phyloP scores from a whole-genome alignment of 805 yeast species.

The Wickerhamomyces silvicola region DNA sequence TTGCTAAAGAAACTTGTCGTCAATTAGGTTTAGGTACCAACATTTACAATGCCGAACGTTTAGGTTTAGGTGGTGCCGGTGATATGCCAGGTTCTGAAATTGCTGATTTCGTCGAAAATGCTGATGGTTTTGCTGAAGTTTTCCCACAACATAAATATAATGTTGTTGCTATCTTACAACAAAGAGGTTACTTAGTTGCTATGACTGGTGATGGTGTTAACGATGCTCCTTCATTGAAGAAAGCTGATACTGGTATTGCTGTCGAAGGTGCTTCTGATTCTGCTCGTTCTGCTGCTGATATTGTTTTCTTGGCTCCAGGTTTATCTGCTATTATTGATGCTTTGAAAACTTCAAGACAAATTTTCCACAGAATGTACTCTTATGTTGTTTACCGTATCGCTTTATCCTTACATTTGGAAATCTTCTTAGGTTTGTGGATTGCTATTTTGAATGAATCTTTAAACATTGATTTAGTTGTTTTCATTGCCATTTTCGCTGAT shows the following conservation, averaged over 20 bases:
- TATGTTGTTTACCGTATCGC: slow-evolving; percentile 98
- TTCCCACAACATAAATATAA: slow-evolving; percentile 97
- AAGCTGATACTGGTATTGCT: slow-evolving; percentile 95
- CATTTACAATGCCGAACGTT: slow-evolving; percentile 94
- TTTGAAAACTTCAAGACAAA: slow-evolving; percentile 90
- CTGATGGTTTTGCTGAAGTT: slow-evolving; percentile 98
- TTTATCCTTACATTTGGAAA: slow-evolving; percentile 87
- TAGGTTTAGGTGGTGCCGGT: slow-evolving; percentile 90
- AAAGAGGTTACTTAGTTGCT: slow-evolving; percentile 95
- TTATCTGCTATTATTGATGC: slow-evolving; percentile 92
- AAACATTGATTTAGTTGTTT: slow-evolving; percentile 87
- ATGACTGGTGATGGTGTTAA: slow-evolving; percentile 99
- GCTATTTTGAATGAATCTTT: slow-evolving; percentile 83
- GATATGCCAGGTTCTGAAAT: slow-evolving; percentile 96
- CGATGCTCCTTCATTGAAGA: slow-evolving; percentile 96
- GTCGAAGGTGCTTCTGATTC: slow-evolving; percentile 98
- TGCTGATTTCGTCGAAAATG: slow-evolving; percentile 95
- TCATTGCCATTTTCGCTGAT: slow-evolving; percentile 96
- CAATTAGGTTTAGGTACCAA: slow-evolving; percentile 95
- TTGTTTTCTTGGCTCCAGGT: slow-evolving; percentile 94
- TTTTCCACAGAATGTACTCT: slow-evolving; percentile 99
- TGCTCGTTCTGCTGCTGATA: slow-evolving; percentile 95
- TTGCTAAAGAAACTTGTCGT: slow-evolving; percentile 97
- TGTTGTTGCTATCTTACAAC: slow-evolving; percentile 91
- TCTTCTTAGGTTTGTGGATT: slow-evolving; percentile 94